phyloP scores from a whole-genome alignment of 2,329 filamentous ascomycete genomes.

The Diaporthe aspalathi region DNA sequence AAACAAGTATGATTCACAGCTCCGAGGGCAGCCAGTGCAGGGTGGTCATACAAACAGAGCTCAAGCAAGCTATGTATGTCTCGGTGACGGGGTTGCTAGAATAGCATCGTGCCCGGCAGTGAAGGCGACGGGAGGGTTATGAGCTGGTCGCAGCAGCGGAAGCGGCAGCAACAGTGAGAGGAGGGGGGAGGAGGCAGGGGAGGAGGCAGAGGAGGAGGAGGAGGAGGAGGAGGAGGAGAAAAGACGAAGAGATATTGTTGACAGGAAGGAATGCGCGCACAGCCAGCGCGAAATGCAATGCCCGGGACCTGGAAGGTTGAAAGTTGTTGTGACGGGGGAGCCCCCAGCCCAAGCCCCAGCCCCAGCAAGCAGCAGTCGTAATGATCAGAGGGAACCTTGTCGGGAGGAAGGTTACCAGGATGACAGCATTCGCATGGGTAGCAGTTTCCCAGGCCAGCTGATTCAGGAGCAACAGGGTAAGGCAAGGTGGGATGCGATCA shows the following conservation, averaged over 20 bases:
- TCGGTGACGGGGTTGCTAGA: background rate
- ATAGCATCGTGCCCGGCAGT: constrained; percentile 13
- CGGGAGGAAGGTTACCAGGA: constrained; percentile 26
- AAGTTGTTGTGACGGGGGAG: constrained; percentile 20
- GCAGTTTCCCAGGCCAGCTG: constrained; percentile 12
- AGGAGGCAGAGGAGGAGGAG: background rate
- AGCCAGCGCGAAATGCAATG: constrained; percentile 24
- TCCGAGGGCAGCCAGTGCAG: background rate
- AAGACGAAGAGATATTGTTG: constrained; percentile 7
- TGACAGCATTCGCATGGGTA: constrained; percentile 5
- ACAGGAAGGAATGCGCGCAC: constrained; percentile 32
- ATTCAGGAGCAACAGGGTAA: constrained; percentile 21
- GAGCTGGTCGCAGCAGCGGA: background rate
- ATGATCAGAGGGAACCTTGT: constrained; percentile 6
- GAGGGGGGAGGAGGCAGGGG: background rate
- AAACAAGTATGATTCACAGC: constrained; percentile 1
- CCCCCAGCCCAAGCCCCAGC: constrained; percentile 31
- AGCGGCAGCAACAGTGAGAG: background rate
- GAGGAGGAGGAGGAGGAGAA: no score
- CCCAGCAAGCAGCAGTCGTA: constrained; percentile 23
- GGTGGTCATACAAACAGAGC: constrained; percentile 17
- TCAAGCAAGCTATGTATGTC: background rate
- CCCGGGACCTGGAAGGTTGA: constrained; percentile 1
- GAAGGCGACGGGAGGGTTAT: background rate
- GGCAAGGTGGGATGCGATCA: constrained; percentile 9